Conservation (phyloP, 2,329 filamentous ascomycete genomes). For the Ophiostoma tasmaniense region DNA sequence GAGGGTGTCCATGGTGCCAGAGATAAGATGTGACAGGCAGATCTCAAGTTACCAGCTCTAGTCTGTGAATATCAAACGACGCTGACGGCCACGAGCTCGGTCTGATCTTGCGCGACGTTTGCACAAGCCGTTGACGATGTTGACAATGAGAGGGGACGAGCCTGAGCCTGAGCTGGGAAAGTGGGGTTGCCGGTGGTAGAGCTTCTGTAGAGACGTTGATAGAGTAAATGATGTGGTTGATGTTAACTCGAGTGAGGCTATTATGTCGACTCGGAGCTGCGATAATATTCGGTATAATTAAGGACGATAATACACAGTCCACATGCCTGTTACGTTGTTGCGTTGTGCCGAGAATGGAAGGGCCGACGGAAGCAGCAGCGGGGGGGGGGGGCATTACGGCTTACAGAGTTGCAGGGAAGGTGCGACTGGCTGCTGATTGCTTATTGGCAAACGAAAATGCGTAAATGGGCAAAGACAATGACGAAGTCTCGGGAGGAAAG, state of each 20-base stretch:
- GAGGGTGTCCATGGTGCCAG: slow-evolving; percentile 15
- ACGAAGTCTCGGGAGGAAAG: not conserved
- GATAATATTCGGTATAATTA: slow-evolving; percentile 11
- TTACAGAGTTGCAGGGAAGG: slow-evolving; percentile 6
- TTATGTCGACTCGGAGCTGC: not conserved
- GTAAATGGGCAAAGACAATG: not conserved
- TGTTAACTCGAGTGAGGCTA: not conserved
- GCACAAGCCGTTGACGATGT: not conserved
- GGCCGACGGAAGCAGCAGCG: slow-evolving; percentile 4
- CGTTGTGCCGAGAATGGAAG: slow-evolving; percentile 12
- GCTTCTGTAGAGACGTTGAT: not conserved
- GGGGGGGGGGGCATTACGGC: not conserved
- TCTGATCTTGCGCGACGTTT: not conserved
- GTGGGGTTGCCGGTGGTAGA: not conserved
- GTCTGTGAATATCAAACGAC: not conserved
- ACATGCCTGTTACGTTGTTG: slow-evolving; percentile 1
- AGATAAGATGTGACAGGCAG: not conserved
- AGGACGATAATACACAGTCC: not conserved
- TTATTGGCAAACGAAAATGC: slow-evolving; percentile 8
- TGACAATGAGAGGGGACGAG: not conserved
- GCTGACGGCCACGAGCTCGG: not conserved
- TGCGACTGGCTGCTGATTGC: slow-evolving; percentile 5
- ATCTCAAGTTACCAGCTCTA: not conserved
- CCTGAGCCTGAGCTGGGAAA: not conserved
- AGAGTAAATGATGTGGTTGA: not conserved